Evolutionary conservation across 75 land plant genomes (phyloP), one percentile per base, ranked within the genome.

Genomic region (Selaginella tamariscina): DNA sequence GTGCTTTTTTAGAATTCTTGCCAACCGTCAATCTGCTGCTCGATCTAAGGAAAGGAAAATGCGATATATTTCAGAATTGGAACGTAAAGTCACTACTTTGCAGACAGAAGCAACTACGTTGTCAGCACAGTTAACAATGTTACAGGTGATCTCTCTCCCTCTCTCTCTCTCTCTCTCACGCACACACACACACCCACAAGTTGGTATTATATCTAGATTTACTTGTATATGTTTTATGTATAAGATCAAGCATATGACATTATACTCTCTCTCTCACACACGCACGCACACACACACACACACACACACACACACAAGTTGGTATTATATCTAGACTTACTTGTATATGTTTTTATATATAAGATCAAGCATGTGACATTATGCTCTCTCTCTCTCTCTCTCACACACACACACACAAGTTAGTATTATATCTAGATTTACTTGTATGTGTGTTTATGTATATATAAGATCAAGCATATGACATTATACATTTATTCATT

Each of bases 31-130:
- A 54, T 88, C 93, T 24, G 93, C 93, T 71, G 93, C 86, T 2
- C 81, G 93, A 56, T 88, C 93, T 66, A 88, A 86, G 80, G 93
- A 88, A 69, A 72, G 93, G 39, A 88, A 88, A 70, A 86, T 86
- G 86, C 82, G 93, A 1, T 86, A 88, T 59, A 88, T 88, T 39
- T 83, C 89, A 24, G 89, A 86, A 68, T 84, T 88, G 49, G 93
- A 88, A 65, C 59, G 89, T 32, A 88, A 84, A 74, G 86, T 86
- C 54, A 84, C 86, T 66, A 78, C 85, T 26, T 76, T 88, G 70
- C 89, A 88, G 77, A 82, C 89, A 30, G 93, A 88, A 77, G 86
- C 93, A 54, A 86, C 93, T 8, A 78, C 86, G 15, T 76, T 88
- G 66, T 88, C 93, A 64, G 89, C 93, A 24, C 93, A 88, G 59